Evolutionary conservation across 1,284 basidiomycete species (phyloP).

Genomic region (Heterobasidion parviporum): DNA sequence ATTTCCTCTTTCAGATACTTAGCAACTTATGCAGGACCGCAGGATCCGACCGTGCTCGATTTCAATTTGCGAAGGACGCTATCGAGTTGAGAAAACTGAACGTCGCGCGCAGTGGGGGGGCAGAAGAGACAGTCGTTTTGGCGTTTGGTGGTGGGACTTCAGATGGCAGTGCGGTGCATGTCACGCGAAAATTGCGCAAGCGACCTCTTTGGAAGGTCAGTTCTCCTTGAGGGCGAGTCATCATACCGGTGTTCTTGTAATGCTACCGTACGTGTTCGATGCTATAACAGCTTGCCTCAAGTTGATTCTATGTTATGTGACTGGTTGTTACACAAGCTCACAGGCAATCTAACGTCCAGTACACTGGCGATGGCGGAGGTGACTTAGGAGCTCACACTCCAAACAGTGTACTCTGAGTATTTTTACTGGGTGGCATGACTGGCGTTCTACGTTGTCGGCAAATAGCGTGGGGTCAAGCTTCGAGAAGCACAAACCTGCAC

Average conservation of each 20-base stretch:
- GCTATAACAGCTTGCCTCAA: not conserved
- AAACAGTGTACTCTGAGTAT: too few species aligned
- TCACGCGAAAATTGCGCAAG: conserved; percentile 80
- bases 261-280: conserved; percentile 4
- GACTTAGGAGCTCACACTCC: not conserved
- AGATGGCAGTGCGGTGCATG: conserved; percentile 71
- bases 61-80: conserved; percentile 84
- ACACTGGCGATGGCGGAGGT: not conserved
- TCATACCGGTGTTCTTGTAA: not conserved
- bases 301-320: not conserved
- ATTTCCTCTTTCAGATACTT: not conserved
- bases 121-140: conserved; percentile 79
- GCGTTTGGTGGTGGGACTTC: conserved; percentile 68
- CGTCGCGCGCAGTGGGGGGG: conserved; percentile 50
- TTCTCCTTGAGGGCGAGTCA: conserved; percentile 22
- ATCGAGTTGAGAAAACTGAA: conserved; percentile 73
- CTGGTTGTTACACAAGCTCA: not conserved
- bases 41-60: conserved; percentile 79
- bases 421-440: too few species aligned
- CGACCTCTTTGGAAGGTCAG: conserved; percentile 83
- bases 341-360: not conserved
- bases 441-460: too few species aligned
- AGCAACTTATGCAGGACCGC: conserved; percentile 2
- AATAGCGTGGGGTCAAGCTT: too few species aligned
- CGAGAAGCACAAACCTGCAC: too few species aligned